phyloP scores from a whole-genome alignment of 225 moss, liverwort and hornwort species.

The Pseudoscleropodium purum region DNA sequence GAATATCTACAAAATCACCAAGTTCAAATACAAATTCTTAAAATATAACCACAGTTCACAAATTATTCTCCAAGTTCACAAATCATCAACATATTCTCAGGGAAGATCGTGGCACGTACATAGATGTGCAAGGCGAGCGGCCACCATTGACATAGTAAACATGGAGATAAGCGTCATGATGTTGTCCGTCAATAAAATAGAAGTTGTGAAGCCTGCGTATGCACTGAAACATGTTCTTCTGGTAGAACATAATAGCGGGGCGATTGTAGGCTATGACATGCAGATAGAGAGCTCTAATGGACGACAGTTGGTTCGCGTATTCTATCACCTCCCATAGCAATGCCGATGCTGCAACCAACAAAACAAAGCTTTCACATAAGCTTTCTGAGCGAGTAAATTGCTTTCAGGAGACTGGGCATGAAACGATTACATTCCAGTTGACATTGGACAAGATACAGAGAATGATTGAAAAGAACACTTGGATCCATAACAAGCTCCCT shows the following conservation, averaged over 20 bases:
- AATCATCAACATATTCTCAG: neutral
- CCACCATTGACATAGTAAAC: constrained; percentile 80
- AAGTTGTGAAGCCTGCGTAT: constrained; percentile 76
- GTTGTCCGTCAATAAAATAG: constrained; percentile 66
- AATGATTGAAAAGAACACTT: neutral
- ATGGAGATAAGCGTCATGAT: constrained; percentile 83
- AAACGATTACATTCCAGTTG: neutral
- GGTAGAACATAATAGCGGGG: constrained; percentile 93
- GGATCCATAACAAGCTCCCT: neutral
- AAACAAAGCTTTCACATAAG: neutral
- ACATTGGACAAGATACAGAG: neutral
- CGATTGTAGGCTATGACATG: constrained; percentile 92
- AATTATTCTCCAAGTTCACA: neutral
- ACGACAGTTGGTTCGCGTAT: constrained; percentile 63
- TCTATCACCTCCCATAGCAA: constrained; percentile 83
- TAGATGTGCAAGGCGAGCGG: constrained; percentile 65
- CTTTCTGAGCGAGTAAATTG: neutral
- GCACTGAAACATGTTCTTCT: constrained; percentile 90
- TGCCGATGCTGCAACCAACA: constrained; percentile 67
- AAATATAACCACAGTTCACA: neutral
- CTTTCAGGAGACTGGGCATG: neutral
- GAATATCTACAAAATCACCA: constrained; percentile 49
- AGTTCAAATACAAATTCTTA: neutral
- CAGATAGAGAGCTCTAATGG: constrained; percentile 84
- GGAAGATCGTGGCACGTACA: constrained; percentile 27